Evolutionary conservation across 176 grass and related monocot genomes (phyloP), one percentile per base, ranked within the genome.

Genomic region (Alloteropsis semialata): DNA sequence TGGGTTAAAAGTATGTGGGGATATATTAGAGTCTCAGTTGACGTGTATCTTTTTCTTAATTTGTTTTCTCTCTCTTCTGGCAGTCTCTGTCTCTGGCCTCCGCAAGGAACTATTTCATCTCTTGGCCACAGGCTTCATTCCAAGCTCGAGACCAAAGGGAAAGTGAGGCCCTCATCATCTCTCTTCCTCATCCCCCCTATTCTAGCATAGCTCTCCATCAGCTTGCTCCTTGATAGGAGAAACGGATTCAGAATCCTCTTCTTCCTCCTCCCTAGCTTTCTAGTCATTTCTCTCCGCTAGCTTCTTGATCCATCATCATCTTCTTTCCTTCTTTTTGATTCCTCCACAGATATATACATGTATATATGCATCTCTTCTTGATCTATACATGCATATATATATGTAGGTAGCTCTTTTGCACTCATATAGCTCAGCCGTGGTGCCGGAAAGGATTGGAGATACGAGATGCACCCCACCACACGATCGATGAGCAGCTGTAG

Each of bases 121-220:
- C 78, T 75, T 46, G 58, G 69, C 67, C 84, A 86, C 57, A 39
- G 21, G 32, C 24, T 50, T n/a, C n/a, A n/a, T n/a, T 81, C 69
- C 69, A 65, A 44, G 78, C 61, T 82, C 70, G 38, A 78, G 79
- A 83, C 65, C 88, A 74, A 90, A 78, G 79, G 84, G 65, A 49
- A 86, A 79, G 79, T 74, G 60, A 77, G 77, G 69, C 38, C 60
- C 28, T 66, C 77, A 56, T 86, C 84, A 74, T 60, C 56, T 82
- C 75, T 77, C 74, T 18, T 22, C 43, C 43, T 78, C 67, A 19
- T 75, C 81, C 38, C 29, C 73, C 78, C 53, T 19, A 38, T 41
- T 49, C 50, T 65, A 70, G 55, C 55, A 58, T 58, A 58, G 17
- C 10, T 43, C 16, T 69, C 49, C 34, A 42, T 70, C 22, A 41